Evolutionary conservation across 2,329 filamentous ascomycete genomes (phyloP), one percentile per base, ranked within the genome.

Genomic region (Fusarium sp.): DNA sequence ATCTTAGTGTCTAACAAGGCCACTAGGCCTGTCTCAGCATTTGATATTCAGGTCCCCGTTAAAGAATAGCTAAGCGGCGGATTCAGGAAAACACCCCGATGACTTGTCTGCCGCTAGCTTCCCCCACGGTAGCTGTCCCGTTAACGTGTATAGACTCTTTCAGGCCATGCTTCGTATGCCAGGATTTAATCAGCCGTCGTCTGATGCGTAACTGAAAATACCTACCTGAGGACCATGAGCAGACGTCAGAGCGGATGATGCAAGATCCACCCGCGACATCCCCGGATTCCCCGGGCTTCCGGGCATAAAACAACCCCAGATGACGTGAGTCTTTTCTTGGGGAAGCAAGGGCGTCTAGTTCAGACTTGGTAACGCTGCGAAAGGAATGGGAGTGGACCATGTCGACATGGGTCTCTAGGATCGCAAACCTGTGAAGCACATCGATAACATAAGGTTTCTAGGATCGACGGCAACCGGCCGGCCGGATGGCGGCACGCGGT

Each of bases 251-350:
- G 35, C 22, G 22, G 57, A 40, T 22, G 35, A 22, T 59, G 4
- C 56, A 31, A 42, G 57, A 42, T 36, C 59, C 59, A 45, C 59
- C 40, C 20, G 16, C n/a, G 18, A 25, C 22, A 25, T 47, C 40
- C 59, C 57, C 57, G 57, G 36, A 59, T 59, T 58, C 57, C 57
- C 57, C 18, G 36, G 35, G 56, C 56, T 29, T 25, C 56, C 18
- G 36, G 33, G 57, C 36, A 40, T 27, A 29, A 31, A 36, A 40
- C 57, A 59, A 40, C 57, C 57, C 57, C 57, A 59, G 57, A 59
- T 59, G 57, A 42, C 35, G 57, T 59, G 57, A 59, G 29, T 59
- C 33, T 25, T 59, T 38, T 59, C 36, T 59, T 38, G 56, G 56
- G 35, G 56, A 59, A 59, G 22, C 16, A 18, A 13, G 47, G 47